Conservation (phyloP, 2,329 filamentous ascomycete species). For the Nannizziopsis barbatae region DNA sequence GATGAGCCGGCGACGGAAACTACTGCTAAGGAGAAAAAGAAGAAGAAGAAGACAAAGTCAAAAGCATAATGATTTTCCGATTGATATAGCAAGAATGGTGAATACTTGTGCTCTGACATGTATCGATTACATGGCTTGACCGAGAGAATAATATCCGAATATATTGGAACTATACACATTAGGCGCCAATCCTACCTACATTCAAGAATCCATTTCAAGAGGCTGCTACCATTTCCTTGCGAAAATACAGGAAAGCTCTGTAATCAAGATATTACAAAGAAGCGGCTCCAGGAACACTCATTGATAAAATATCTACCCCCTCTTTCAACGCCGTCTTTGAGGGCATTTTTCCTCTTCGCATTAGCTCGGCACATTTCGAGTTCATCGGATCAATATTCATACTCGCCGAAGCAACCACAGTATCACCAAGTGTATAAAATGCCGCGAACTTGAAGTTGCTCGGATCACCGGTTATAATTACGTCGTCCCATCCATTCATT, state of each 20-base stretch:
- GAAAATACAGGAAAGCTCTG: not conserved
- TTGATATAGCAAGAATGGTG: too few relatives aligned
- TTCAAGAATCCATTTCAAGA: too few relatives aligned
- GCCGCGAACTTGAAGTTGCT: slow-evolving; percentile 74
- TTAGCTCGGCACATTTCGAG: slow-evolving; percentile 70
- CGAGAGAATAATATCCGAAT: too few relatives aligned
- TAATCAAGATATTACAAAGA: slow-evolving; percentile 5
- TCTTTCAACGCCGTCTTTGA: slow-evolving; percentile 61
- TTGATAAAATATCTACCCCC: slow-evolving; percentile 33
- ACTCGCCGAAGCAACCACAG: slow-evolving; percentile 76
- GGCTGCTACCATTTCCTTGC: not conserved
- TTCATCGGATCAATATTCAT: slow-evolving; percentile 87
- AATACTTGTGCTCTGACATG: not conserved
- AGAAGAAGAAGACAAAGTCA: slow-evolving; percentile 11
- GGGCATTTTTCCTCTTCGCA: slow-evolving; percentile 73
- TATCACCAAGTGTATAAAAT: slow-evolving; percentile 79
- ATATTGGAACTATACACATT: too few relatives aligned
- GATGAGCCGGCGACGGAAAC: slow-evolving; percentile 2
- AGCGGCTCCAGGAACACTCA: slow-evolving; percentile 12
- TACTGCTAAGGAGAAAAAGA: slow-evolving; percentile 13
- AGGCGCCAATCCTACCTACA: too few relatives aligned
- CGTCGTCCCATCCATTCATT: slow-evolving; percentile 67
- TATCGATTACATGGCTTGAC: not conserved
- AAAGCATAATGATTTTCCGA: slow-evolving; percentile 1
- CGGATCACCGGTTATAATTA: slow-evolving; percentile 66